phyloP scores from a whole-genome alignment of 2,329 filamentous ascomycete genomes.

The Botrytis galanthina region DNA sequence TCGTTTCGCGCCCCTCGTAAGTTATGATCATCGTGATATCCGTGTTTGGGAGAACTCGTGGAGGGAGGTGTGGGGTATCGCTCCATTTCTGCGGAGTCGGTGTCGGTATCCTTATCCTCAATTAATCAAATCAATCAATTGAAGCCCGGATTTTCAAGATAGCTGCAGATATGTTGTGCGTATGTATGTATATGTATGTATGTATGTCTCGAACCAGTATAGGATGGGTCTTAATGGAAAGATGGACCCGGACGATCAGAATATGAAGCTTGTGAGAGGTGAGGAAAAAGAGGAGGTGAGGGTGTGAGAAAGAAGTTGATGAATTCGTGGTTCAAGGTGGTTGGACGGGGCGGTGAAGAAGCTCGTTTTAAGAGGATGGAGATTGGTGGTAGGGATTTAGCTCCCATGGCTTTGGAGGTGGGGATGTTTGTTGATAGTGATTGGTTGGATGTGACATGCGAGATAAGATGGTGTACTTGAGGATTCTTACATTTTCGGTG shows the following conservation, averaged over 20 bases:
- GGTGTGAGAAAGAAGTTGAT: not conserved
- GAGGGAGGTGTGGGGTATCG: constrained; percentile 10
- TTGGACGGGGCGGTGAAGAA: constrained; percentile 12
- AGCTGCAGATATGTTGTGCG: not conserved
- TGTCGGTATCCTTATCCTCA: not conserved
- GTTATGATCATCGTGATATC: not conserved
- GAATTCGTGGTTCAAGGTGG: constrained; percentile 4
- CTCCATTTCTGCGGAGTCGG: not conserved
- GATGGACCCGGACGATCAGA: not conserved
- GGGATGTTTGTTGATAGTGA: not conserved
- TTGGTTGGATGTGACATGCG: not conserved
- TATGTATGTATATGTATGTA: not conserved
- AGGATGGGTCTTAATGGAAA: not conserved
- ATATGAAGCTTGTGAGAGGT: constrained; percentile 3
- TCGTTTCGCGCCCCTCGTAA: not conserved
- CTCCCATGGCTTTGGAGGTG: not conserved
- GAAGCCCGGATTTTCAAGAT: not conserved
- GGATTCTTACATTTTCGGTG: not conserved
- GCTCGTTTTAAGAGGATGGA: not conserved
- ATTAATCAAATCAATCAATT: not conserved
- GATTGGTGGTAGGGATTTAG: not conserved
- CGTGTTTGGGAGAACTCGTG: constrained; percentile 1
- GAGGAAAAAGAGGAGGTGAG: not conserved
- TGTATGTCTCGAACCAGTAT: not conserved
- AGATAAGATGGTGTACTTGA: not conserved